A percentile compares a stretch with the other conserved stretches of the same genome.
phyloP scores from a whole-genome alignment of 257 asterid species.

The Plantago ovata region DNA sequence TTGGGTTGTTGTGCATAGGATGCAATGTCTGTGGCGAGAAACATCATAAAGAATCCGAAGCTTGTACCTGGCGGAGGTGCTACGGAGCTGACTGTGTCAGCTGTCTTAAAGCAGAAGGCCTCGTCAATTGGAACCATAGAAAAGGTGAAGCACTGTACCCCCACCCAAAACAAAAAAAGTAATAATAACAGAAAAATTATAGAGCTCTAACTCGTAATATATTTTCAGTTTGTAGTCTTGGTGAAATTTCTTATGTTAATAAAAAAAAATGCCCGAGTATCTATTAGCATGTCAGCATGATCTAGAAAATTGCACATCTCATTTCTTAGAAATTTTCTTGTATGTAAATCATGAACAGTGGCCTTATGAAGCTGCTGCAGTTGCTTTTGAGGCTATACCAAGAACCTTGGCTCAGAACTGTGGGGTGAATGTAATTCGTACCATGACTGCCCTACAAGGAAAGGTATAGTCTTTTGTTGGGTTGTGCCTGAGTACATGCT shows the following conservation, averaged over 20 bases:
- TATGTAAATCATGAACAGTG: conserved; percentile 43
- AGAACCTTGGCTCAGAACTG: conserved; percentile 97
- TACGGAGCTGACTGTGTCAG: conserved; percentile 93
- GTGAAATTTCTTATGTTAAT: too few species aligned
- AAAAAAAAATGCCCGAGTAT: too few species aligned
- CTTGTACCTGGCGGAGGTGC: conserved; percentile 99
- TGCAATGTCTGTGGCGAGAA: conserved; percentile 96
- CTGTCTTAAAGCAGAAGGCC: conserved; percentile 80
- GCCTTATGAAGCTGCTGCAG: conserved; percentile 99
- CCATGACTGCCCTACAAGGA: conserved; percentile 94
- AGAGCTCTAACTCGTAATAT: too few species aligned
- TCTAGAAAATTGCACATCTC: not conserved
- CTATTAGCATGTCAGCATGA: too few species aligned
- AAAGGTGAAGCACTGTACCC: conserved; percentile 43
- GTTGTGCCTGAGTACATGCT: conserved; percentile 7
- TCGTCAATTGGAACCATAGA: conserved; percentile 90
- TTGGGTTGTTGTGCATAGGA: conserved; percentile 54
- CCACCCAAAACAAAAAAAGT: too few species aligned
- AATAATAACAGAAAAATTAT: too few species aligned
- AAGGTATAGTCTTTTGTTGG: conserved; percentile 56
- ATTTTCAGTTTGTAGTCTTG: too few species aligned
- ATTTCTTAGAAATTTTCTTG: not conserved
- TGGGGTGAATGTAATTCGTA: conserved; percentile 91
- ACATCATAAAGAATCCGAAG: conserved; percentile 85
- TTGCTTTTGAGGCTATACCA: conserved; percentile 96